These are phyloP conservation scores for Rhizopogon parksii DNA, from an alignment of 1,284 basidiomycete genomes.

Conservation along the genomic window DNA sequence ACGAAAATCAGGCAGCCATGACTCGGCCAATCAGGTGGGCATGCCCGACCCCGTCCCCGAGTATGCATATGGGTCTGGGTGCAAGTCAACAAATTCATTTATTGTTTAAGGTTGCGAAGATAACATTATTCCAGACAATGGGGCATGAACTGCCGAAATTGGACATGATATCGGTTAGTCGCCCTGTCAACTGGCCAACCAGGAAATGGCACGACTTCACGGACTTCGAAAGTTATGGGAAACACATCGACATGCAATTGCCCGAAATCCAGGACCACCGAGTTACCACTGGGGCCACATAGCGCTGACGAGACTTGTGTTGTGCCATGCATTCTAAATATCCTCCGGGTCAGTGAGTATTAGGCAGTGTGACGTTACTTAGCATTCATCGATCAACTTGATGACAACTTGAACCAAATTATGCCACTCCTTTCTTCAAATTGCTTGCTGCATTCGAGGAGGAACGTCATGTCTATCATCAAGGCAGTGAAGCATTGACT, in stretches of 20 bases:
- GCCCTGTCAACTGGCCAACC: not conserved
- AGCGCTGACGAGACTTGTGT: no score
- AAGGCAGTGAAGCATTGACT: no score
- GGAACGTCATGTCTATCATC: no score
- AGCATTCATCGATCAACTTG: no score
- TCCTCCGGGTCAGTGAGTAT: no score
- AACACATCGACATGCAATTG: not conserved
- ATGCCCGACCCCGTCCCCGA: not conserved
- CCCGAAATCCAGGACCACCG: not conserved
- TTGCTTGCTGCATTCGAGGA: no score
- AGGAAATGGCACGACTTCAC: not conserved
- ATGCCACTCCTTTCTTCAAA: no score
- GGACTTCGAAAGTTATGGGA: not conserved
- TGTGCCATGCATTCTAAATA: no score
- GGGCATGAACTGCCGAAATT: not conserved
- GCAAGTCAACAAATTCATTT: not conserved
- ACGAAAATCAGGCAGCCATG: not conserved
- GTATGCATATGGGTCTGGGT: not conserved
- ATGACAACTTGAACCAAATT: no score
- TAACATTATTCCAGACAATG: not conserved
- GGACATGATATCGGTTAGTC: not conserved
- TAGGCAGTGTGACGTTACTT: no score
- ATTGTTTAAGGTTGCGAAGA: not conserved
- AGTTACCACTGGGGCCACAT: no score
- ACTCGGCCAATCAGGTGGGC: not conserved